A percentile compares a stretch with the other conserved stretches of the same genome.
Conservation (phyloP, 148 eudicot species). For the Heliosperma pusillum region DNA sequence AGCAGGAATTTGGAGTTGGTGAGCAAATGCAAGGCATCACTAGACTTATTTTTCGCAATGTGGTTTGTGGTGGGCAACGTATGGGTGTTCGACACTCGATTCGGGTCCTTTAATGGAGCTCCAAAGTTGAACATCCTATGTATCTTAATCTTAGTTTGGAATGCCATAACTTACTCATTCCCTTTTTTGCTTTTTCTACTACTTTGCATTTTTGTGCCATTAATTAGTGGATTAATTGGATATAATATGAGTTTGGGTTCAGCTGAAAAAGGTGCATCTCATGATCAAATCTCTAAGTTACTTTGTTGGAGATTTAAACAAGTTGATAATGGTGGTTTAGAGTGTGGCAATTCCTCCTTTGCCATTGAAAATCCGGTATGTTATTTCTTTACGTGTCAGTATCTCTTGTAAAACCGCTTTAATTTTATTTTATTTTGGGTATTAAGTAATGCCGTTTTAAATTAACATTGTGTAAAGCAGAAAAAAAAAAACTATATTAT, state of each 20-base stretch:
- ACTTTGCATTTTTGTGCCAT: conserved; percentile 75
- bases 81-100: conserved; percentile 79
- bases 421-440: too few relatives aligned
- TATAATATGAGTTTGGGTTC: conserved; percentile 75
- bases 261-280: conserved; percentile 66
- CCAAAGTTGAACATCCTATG: conserved; percentile 74
- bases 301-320: conserved; percentile 65
- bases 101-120: conserved; percentile 52
- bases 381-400: not conserved
- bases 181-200: conserved; percentile 77
- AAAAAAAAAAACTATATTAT: too few relatives aligned
- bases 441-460: too few relatives aligned
- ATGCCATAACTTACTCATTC: conserved; percentile 76
- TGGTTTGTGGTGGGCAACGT: conserved; percentile 99
- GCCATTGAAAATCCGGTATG: conserved; percentile 46
- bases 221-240: conserved; percentile 62
- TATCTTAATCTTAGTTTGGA: conserved; percentile 67
- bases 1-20: conserved; percentile 49
- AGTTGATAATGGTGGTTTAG: conserved; percentile 27
- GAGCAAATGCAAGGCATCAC: conserved; percentile 49
- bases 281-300: conserved; percentile 61
- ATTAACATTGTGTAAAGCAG: too few relatives aligned
- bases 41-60: conserved; percentile 83
- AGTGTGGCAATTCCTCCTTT: conserved; percentile 33
- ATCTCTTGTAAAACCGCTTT: too few relatives aligned